These are phyloP conservation scores for Grosmannia penicillata DNA, from an alignment of 2,329 filamentous ascomycete species.

Conservation along the genomic window DNA sequence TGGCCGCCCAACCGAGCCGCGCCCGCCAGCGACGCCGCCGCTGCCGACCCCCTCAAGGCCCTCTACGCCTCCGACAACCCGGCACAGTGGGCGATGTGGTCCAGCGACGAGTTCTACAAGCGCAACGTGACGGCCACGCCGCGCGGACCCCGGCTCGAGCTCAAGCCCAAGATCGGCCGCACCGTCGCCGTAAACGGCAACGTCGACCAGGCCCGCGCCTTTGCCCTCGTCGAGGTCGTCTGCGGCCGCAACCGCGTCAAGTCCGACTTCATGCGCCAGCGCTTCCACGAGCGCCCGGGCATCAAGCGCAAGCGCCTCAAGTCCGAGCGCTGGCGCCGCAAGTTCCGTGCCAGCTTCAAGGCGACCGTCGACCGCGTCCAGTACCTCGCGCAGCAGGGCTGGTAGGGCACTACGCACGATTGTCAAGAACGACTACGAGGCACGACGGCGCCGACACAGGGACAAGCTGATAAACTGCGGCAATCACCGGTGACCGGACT, in stretches of 20 bases:
- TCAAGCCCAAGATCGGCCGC: conserved; percentile 28
- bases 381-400: conserved; percentile 62
- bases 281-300: conserved; percentile 61
- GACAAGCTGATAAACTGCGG: too few species aligned
- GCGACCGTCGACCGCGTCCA: conserved; percentile 48
- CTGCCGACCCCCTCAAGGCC: conserved; percentile 4
- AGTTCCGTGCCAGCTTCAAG: conserved; percentile 56
- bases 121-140: conserved; percentile 7
- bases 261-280: conserved; percentile 40
- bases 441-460: too few species aligned
- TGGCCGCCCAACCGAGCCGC: background rate
- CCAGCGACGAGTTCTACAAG: conserved; percentile 11
- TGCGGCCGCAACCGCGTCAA: conserved; percentile 40
- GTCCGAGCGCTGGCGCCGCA: conserved; percentile 52
- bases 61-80: conserved; percentile 8
- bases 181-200: conserved; percentile 25
- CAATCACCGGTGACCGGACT: too few species aligned
- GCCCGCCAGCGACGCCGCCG: too few species aligned
- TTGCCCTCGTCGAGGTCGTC: conserved; percentile 25
- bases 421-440: too few species aligned
- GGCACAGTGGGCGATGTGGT: conserved; percentile 9
- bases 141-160: conserved; percentile 16
- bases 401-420: too few species aligned
- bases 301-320: conserved; percentile 63
- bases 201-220: conserved; percentile 28